A percentile compares a stretch with the other conserved stretches of the same genome.
Evolutionary conservation across 169 alveolate genomes (phyloP).

Genomic region (Eimeria acervulina): DNA sequence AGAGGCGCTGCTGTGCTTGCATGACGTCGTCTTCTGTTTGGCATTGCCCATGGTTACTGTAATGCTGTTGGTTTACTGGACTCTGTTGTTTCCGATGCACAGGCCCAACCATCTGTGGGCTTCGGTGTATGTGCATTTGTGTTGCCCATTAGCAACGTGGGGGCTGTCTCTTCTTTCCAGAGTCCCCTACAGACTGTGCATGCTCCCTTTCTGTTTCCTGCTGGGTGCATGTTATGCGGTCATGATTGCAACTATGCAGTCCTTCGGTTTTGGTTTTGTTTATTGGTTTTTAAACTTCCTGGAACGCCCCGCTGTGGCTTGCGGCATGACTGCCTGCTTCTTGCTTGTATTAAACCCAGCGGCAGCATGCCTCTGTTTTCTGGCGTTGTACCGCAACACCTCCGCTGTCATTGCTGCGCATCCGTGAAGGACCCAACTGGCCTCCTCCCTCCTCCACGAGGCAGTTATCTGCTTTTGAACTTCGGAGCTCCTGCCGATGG

Average conservation of each 20-base stretch:
- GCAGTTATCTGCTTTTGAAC: neutral
- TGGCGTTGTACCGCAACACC: neutral
- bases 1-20: conserved; percentile 29
- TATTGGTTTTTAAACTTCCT: conserved; percentile 43
- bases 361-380: neutral
- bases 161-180: neutral
- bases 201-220: neutral
- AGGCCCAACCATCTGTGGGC: neutral
- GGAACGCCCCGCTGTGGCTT: neutral
- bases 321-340: neutral
- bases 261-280: conserved; percentile 2
- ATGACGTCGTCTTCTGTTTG: neutral
- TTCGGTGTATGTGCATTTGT: neutral
- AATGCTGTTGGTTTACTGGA: conserved; percentile 22
- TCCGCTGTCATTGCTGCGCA: neutral
- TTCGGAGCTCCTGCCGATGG: neutral
- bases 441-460: neutral
- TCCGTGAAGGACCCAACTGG: neutral
- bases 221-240: neutral
- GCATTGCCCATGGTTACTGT: conserved; percentile 14
- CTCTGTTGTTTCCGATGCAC: neutral
- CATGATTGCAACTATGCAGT: neutral
- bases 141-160: conserved; percentile 25
- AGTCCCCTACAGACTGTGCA: conserved; percentile 5
- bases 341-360: neutral